Evolutionary conservation across 768 basidiomycete species (phyloP), one percentile per base, ranked within the genome.

Genomic region (Rubroboletus pulcherrimus): DNA sequence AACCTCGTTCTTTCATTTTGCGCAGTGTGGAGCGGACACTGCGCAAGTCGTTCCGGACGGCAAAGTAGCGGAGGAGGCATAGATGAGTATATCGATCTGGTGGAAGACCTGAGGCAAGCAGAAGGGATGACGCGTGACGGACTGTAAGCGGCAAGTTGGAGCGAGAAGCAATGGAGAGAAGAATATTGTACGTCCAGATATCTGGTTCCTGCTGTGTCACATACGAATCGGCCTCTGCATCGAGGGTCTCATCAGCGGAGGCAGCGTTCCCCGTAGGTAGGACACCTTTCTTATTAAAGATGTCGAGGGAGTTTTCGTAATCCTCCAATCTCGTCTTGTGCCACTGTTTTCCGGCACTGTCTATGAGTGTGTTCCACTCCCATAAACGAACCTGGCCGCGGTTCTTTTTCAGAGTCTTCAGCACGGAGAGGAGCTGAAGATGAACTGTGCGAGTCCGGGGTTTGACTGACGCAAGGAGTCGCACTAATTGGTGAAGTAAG

Each of bases 281-380:
- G 21, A 67, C 62, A n/a, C 80, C 72, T 78, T 86, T 82, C 63
- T 89, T 85, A 40, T 75, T 74, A 66, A 80, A 85, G 34, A 88
- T 76, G 52, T 77, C 78, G 55, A 90, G 71, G 17, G 87, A 79
- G 30, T 76, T 74, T 54, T 79, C 75, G 71, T 86, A 86, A 57
- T 89, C 84, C 55, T 78, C 78, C 48, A 74, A 57, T 29, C 74
- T 71, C 40, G 82, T 81, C 66, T 78, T 83, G 54, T 87, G 78
- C 73, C 79, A 83, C 4, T 87, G 86, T 56, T 78, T 80, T 15
- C 84, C 89, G 0, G 85, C 83, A 64, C 76, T 78, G 61, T 86
- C 78, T 56, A 92, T 80, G 43, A 93, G 76, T 8, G 81, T 74
- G 65, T 91, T 92, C 87, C 90, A 92, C 66, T 91, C 82, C 77